These are phyloP conservation scores for Penicillium pancosmium DNA, from an alignment of 495 filamentous ascomycete species.

Conservation along the genomic window DNA sequence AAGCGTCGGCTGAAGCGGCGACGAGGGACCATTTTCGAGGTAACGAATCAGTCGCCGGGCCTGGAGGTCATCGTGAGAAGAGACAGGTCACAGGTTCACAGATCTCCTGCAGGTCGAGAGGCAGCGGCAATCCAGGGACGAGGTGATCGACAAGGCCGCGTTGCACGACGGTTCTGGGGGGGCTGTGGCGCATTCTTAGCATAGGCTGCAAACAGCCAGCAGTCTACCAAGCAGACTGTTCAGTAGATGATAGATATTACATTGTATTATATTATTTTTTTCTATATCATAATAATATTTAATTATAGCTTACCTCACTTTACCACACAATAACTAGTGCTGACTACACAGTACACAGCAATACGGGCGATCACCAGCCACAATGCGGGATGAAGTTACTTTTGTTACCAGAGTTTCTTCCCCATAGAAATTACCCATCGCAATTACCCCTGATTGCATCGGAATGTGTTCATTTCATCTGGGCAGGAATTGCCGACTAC, in stretches of 20 bases:
- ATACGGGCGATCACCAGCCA: too few relatives aligned
- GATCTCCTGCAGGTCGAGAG: conserved; percentile 8
- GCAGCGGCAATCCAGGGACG: conserved; percentile 8
- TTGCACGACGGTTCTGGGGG: not conserved
- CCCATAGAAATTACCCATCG: too few relatives aligned
- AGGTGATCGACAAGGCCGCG: conserved; percentile 18
- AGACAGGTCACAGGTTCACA: conserved; percentile 4
- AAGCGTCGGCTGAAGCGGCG: conserved; percentile 37
- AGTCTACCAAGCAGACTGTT: not conserved
- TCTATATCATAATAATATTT: not conserved
- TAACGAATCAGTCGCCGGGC: conserved; percentile 18
- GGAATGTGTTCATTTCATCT: too few relatives aligned
- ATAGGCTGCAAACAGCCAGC: too few relatives aligned
- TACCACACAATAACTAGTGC: too few relatives aligned
- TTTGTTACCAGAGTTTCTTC: too few relatives aligned
- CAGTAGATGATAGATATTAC: not conserved
- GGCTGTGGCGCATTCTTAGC: not conserved
- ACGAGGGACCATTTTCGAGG: conserved; percentile 33
- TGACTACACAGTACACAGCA: too few relatives aligned
- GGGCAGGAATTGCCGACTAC: too few relatives aligned
- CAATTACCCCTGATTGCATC: too few relatives aligned
- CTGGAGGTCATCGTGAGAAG: conserved; percentile 17
- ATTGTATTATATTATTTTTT: not conserved
- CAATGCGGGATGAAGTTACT: too few relatives aligned
- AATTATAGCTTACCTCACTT: too few relatives aligned